phyloP scores from a whole-genome alignment of 768 basidiomycete genomes.

The Lactarius hatsudake region DNA sequence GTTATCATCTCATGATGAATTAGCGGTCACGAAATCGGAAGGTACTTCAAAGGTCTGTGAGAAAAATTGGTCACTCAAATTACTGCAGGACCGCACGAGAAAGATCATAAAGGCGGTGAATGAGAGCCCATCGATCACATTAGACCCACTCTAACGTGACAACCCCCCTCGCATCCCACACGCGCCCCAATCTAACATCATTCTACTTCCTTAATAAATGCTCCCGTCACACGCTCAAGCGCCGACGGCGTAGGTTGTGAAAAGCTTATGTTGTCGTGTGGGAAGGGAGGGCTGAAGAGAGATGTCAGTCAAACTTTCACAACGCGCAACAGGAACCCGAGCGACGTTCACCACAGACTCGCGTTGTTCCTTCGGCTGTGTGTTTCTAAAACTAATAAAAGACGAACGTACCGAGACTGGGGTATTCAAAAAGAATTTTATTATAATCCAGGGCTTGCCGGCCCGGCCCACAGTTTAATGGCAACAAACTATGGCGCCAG shows the following conservation, averaged over 20 bases:
- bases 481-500: background rate
- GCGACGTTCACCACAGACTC: background rate
- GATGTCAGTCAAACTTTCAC: background rate
- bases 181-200: background rate
- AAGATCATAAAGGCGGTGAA: background rate
- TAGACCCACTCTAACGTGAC: background rate
- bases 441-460: too few relatives aligned
- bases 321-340: background rate
- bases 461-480: background rate
- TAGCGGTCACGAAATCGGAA: background rate
- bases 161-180: background rate
- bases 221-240: background rate
- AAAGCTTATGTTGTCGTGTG: background rate
- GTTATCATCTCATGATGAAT: background rate
- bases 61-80: background rate
- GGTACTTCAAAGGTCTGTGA: background rate
- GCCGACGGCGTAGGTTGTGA: background rate
- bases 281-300: background rate
- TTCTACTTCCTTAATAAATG: background rate
- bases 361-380: background rate
- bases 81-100: background rate
- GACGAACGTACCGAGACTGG: background rate
- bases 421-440: background rate
- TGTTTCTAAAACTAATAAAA: background rate
- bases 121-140: background rate